Evolutionary conservation across 768 basidiomycete species (phyloP), one percentile per base, ranked within the genome.

Genomic region (Asterophora lycoperdoides): DNA sequence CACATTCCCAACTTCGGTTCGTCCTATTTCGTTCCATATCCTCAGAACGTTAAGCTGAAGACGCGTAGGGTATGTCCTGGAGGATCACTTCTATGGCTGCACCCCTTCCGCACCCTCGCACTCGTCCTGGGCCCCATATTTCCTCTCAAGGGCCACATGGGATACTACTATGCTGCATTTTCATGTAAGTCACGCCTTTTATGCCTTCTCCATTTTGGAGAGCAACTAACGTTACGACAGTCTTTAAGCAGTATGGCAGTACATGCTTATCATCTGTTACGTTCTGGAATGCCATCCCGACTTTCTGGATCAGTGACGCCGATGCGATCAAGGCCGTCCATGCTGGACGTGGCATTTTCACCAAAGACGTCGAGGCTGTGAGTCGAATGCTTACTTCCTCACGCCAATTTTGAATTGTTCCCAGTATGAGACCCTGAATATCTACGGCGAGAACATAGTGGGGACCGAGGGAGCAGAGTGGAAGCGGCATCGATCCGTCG

Each of bases 381-480:
- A 44, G 65, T 34, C 10, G 7, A 14, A n/a, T 10, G 5, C 35
- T 8, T 10, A 9, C 9, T 42, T 37, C 18, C 18, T 17, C 20
- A 15, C 14, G 13, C 11, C 26, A 37, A 9, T 17, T 14, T 14
- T 7, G 38, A 20, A 29, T 32, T 19, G 32, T 29, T 19, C n/a
- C 26, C 34, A 67, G 62, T 76, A 77, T 42, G 69, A 73, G 44
- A 49, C 67, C 0, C 34, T 77, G 41, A 72, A 73, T 42, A 67
- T 78, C 34, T 77, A 73, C n/a, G 78, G 78, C 1, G 50, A 48
- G 17, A 79, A 74, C 54, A 46, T 80, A 2, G 55, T 79, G 19
- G 67, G 70, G 4, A 56, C 59, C 0, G 76, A 75, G 42, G 74
- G 69, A 5, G 44, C 67, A 0, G 68, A 73, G n/a, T 79, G 77